Evolutionary conservation across 1,284 basidiomycete species (phyloP), one percentile per base, ranked within the genome.

Genomic region (Mycena sp.): DNA sequence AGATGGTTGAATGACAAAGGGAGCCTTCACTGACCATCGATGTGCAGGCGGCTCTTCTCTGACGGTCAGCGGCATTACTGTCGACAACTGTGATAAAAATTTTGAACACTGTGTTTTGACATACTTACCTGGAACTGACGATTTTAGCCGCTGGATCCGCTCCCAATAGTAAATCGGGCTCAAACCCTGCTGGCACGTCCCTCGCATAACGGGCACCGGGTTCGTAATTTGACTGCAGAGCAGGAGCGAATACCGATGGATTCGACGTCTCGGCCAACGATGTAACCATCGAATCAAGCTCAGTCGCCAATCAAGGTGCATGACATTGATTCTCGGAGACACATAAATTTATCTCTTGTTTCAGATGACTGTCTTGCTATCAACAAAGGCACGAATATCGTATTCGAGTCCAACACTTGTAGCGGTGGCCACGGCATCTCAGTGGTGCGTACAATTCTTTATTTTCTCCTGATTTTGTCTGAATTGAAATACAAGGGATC

Each of bases 301-400:
- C 62, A 71, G 74, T 71, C 10, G 45, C 62, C 41, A 61, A 61
- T 49, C 63, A 88, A 78, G 64, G 64, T 63, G 14, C 29, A 29
- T 21, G 37, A 30, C 26, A 28, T 32, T 43, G 48, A n/a, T 32
- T 29, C n/a, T n/a, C n/a, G n/a, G n/a, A n/a, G n/a, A n/a, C n/a
- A n/a, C n/a, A n/a, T 5, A 26, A 29, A 10, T 30, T 30, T 26
- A 1, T 41, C 14, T 10, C 16, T 28, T 16, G 7, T 1, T n/a
- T 32, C n/a, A 66, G 87, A 90, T 62, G 87, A 90, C 69, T 89
- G 88, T 65, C 73, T 90, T 28, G 86, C 88, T 6, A 85, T 89
- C 71, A 88, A 87, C 72, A 73, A 72, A 46, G 88, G 87, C 19
- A 74, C 77, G 28, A 86, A 85, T 72, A 87, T 90, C 64, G 68